phyloP scores from a whole-genome alignment of 306 rosid genomes.

The Acacia melanoxylon region DNA sequence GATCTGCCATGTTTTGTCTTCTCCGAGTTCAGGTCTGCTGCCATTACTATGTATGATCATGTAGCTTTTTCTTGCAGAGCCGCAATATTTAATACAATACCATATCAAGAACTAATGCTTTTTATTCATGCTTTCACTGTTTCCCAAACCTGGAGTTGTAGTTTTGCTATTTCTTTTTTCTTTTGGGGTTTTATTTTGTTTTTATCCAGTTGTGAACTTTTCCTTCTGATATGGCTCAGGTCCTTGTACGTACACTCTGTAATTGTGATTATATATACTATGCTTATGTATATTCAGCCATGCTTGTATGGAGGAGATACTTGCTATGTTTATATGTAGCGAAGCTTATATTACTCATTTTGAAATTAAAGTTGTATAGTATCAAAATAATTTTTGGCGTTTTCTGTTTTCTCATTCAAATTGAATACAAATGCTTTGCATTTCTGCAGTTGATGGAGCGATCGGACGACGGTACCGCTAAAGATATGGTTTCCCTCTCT shows the following conservation, averaged over 20 bases:
- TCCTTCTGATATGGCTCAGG: not conserved
- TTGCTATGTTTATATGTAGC: not conserved
- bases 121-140: not conserved
- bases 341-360: not conserved
- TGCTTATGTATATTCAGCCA: not conserved
- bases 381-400: no score
- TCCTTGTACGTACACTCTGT: not conserved
- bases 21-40: not conserved
- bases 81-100: conserved; percentile 31
- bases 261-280: not conserved
- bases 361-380: not conserved
- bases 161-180: not conserved
- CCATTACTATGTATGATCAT: not conserved
- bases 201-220: not conserved
- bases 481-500: conserved; percentile 37
- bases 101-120: not conserved
- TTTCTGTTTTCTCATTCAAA: not conserved
- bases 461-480: conserved; percentile 26
- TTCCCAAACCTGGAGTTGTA: not conserved
- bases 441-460: conserved; percentile 36
- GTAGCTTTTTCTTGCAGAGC: conserved; percentile 34
- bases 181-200: not conserved
- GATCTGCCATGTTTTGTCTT: conserved; percentile 23
- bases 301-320: not conserved
- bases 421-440: not conserved